Percentiles rank a stretch among this genome's conserved stretches.
Evolutionary conservation across 441 rosid genomes (phyloP).

Genomic region (Hura crepitans): DNA sequence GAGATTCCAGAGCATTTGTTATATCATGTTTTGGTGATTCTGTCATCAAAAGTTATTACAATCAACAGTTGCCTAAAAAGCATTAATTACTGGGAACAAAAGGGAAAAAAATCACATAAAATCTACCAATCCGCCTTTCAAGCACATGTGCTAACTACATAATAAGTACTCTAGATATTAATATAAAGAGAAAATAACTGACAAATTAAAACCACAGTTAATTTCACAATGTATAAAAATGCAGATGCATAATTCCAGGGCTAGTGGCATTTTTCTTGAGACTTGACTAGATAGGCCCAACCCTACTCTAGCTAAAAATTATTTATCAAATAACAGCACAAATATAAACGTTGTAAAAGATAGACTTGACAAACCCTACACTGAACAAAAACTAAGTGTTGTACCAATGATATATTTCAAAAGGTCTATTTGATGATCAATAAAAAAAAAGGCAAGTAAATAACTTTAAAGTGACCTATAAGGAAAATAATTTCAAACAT

Average conservation of each 20-base stretch:
- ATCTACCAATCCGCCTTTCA: not conserved
- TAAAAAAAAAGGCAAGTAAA: not conserved
- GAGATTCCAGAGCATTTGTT: slow-evolving; percentile 43
- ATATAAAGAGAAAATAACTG: not conserved
- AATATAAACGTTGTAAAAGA: not conserved
- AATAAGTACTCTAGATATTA: not conserved
- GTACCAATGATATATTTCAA: too few species aligned
- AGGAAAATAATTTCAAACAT: not conserved
- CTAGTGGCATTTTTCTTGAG: not conserved
- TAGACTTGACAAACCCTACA: not conserved
- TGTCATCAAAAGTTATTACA: slow-evolving; percentile 30
- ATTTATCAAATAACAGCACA: not conserved
- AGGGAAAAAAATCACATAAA: not conserved
- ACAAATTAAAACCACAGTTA: not conserved
- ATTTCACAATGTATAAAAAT: too few species aligned
- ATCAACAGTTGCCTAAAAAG: not conserved
- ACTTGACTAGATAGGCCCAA: not conserved
- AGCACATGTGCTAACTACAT: not conserved
- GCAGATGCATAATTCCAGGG: not conserved
- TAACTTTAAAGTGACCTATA: not conserved
- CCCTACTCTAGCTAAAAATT: not conserved
- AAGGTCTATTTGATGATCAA: too few species aligned
- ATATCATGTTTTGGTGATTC: slow-evolving; percentile 54
- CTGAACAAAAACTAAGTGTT: too few species aligned
- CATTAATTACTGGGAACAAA: not conserved